Evolutionary conservation across 106 monocot species (phyloP), one percentile per base, ranked within the genome.

Genomic region (Dendrobium chrysotoxum): DNA sequence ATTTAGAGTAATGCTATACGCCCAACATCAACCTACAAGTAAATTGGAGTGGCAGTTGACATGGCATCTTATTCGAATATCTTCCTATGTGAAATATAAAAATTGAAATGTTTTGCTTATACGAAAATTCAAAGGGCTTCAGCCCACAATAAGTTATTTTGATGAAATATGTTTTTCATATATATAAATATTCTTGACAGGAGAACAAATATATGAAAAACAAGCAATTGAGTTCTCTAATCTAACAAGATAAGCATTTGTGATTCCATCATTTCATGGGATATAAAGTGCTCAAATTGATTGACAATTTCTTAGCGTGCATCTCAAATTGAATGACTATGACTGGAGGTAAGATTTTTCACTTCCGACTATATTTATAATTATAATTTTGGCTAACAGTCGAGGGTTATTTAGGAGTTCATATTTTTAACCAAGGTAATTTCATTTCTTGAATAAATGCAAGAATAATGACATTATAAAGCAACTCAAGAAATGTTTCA

Each of bases 51-150:
- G 21, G 28, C 11, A 61, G 3, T 15, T 15, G 25, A 64, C 35
- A 70, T 70, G 66, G 70, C 70, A 70, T 70, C 70, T 70, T 70
- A 35, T 70, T 25, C 35, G 2, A 70, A 70, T 35, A 35, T 35
- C 35, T 35, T 35, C 2, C 70, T 35, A 57, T 28, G 70, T 70
- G 15, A 70, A 30, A 35, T 70, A 70, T 15, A 70, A 25, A 5
- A 64, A 25, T 26, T 64, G 64, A 64, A 64, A 64, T 25, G 10
- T 64, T 3, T 35, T 35, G 35, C 35, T 35, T 35, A 35, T 35
- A 35, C 3, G 35, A 35, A 35, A 35, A 35, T 35, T 35, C 35
- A 35, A 35, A 35, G 35, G 35, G 35, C 35, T 35, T 35, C 35
- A 35, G 35, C 35, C 35, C 64, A 6, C 6, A 44, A 44, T 5